Evolutionary conservation across 1,284 basidiomycete species (phyloP), one percentile per base, ranked within the genome.

Genomic region (Cronartium quercuum): DNA sequence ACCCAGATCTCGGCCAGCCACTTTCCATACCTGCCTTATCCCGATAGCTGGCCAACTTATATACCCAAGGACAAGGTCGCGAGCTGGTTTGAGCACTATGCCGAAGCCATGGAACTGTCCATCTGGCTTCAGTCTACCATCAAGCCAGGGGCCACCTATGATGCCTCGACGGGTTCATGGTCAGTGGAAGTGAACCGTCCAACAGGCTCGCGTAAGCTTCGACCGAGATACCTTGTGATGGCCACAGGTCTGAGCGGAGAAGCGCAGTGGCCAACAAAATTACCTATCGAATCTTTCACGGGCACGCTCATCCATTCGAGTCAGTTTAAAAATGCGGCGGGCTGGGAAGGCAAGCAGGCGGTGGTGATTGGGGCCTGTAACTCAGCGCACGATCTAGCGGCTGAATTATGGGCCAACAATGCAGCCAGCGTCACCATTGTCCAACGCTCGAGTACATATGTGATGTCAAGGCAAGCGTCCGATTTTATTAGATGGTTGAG

Each of bases 21-120:
- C 10, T 66, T 73, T 18, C 60, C 69, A 29, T 73, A 73, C 55
- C 37, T 73, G 41, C 51, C 69, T 55, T 73, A 73, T 58, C 69
- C 69, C 34, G n/a, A 44, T 13, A 65, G 37, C 29, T 78, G 79
- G 81, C 81, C 80, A 12, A 76, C 76, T 61, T 81, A 76, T 77
- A 81, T 78, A 24, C 79, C 79, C 18, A 80, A 79, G 15, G 81
- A 81, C 60, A 82, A 88, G 85, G 84, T 90, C 13, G 88, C 86
- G 0, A 86, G 88, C 78, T 90, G 88, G 86, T 83, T 90, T 6
- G 88, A 90, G 80, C 82, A 82, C 37, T 90, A 89, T 80, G 88
- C 87, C 2, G 84, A 87, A 55, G 81, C 85, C 0, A 83, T 90
- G 78, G 88, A 90, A 77, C 80, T 90, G 55, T 86, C 88, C 80